phyloP scores from a whole-genome alignment of 2,329 filamentous ascomycete species.

The Mollisiaceae sp. region DNA sequence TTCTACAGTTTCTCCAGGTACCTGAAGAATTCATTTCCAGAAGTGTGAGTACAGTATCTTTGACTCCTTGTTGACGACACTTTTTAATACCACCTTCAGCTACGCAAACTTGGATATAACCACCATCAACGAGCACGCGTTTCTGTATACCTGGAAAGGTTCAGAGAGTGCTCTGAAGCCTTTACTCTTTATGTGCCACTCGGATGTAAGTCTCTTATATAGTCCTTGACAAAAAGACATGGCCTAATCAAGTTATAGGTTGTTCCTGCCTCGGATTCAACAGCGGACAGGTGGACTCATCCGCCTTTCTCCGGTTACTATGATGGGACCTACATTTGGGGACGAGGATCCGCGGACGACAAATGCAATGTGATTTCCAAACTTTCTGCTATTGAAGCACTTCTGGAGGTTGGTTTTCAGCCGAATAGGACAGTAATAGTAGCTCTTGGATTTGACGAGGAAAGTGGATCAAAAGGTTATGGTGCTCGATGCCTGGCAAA shows the following conservation, averaged over 20 bases:
- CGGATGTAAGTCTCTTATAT: conserved; percentile 45
- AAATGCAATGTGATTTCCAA: conserved; percentile 60
- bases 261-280: conserved; percentile 52
- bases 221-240: not conserved
- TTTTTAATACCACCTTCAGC: conserved; percentile 11
- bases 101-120: conserved; percentile 28
- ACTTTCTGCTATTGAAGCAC: conserved; percentile 58
- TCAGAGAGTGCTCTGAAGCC: conserved; percentile 57
- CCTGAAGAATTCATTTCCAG: conserved; percentile 55
- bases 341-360: conserved; percentile 58
- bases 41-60: conserved; percentile 46
- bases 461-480: conserved; percentile 56
- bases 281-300: conserved; percentile 55
- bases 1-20: conserved; percentile 57
- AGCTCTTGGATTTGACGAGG: conserved; percentile 70
- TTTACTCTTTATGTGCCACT: conserved; percentile 58
- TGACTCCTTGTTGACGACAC: not conserved
- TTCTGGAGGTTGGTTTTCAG: conserved; percentile 56
- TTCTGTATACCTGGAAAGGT: conserved; percentile 64
- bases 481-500: conserved; percentile 60
- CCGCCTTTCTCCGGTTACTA: conserved; percentile 58
- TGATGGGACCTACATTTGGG: conserved; percentile 61
- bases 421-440: conserved; percentile 63
- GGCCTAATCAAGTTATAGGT: conserved; percentile 39
- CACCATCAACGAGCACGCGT: conserved; percentile 65